A percentile compares a stretch with the other conserved stretches of the same genome.
These are phyloP conservation scores for Coemansia sp. DNA, from an alignment of 192 early-diverging fungal species.

Conservation along the genomic window DNA sequence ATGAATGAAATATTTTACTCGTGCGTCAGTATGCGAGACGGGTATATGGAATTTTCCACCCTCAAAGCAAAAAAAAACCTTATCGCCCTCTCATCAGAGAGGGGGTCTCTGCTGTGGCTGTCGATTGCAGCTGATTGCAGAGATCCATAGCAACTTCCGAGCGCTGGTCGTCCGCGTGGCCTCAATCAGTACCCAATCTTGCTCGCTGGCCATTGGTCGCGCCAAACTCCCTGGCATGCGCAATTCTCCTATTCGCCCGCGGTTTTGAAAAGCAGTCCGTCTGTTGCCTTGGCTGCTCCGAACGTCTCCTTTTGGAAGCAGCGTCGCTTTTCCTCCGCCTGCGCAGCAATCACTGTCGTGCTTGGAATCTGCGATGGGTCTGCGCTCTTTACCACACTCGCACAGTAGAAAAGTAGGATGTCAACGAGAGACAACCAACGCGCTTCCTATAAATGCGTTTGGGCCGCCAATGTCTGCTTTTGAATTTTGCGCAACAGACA, in stretches of 20 bases:
- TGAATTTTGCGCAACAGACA: not conserved
- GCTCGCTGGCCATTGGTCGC: not conserved
- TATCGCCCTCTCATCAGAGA: not conserved
- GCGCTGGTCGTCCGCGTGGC: not conserved
- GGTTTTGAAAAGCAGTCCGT: not conserved
- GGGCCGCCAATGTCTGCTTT: not conserved
- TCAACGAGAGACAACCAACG: too few relatives aligned
- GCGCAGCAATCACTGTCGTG: not conserved
- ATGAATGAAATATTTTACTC: not conserved
- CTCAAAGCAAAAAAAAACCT: not conserved
- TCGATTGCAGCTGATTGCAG: not conserved
- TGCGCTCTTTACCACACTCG: too few relatives aligned
- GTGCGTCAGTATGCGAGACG: not conserved
- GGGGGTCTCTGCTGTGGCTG: not conserved
- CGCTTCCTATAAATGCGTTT: too few relatives aligned
- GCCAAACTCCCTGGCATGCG: not conserved
- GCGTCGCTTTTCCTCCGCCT: not conserved
- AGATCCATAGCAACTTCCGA: slow-evolving; percentile 3
- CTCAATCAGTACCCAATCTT: slow-evolving; percentile 4
- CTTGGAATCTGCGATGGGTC: too few relatives aligned
- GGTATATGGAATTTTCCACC: not conserved
- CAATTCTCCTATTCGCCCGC: slow-evolving; percentile 6
- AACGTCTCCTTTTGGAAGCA: not conserved
- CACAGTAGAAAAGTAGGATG: too few relatives aligned
- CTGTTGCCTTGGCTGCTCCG: not conserved